Evolutionary conservation across 2,329 filamentous ascomycete species (phyloP).

Genomic region (Raffaelea albimanens): DNA sequence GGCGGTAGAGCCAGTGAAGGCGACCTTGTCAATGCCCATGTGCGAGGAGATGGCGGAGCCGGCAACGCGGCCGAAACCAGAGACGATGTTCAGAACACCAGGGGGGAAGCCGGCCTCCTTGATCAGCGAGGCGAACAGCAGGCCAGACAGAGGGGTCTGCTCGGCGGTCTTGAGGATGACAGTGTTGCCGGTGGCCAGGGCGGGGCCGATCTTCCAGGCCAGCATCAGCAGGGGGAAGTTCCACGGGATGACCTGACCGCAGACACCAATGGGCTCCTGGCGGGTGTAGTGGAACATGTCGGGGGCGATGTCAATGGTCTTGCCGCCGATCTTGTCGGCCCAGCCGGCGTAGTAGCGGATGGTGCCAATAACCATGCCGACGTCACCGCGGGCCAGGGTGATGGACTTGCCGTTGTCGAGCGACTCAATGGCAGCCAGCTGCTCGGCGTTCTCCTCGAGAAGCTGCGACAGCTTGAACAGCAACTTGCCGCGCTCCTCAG

Average conservation of each 20-base stretch:
- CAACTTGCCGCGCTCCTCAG: constrained; percentile 59
- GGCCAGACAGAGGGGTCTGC: constrained; percentile 63
- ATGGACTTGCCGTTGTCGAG: constrained; percentile 84
- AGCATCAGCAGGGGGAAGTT: constrained; percentile 79
- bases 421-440: constrained; percentile 73
- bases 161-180: constrained; percentile 68
- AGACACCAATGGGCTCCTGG: constrained; percentile 71
- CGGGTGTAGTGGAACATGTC: constrained; percentile 79
- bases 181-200: constrained; percentile 63
- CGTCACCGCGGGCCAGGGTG: constrained; percentile 65
- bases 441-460: constrained; percentile 66
- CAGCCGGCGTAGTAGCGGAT: constrained; percentile 84
- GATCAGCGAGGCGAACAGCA: constrained; percentile 54
- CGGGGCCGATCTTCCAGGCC: constrained; percentile 73
- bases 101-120: constrained; percentile 72
- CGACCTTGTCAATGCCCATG: constrained; percentile 76
- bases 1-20: constrained; percentile 70
- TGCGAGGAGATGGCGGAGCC: constrained; percentile 68
- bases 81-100: constrained; percentile 68
- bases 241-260: constrained; percentile 84
- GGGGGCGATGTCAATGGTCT: constrained; percentile 69
- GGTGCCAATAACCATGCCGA: constrained; percentile 56
- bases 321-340: constrained; percentile 86
- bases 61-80: constrained; percentile 68
- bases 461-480: constrained; percentile 73